phyloP scores from a whole-genome alignment of 169 alveolate genomes.

The Plasmodium berghei region DNA sequence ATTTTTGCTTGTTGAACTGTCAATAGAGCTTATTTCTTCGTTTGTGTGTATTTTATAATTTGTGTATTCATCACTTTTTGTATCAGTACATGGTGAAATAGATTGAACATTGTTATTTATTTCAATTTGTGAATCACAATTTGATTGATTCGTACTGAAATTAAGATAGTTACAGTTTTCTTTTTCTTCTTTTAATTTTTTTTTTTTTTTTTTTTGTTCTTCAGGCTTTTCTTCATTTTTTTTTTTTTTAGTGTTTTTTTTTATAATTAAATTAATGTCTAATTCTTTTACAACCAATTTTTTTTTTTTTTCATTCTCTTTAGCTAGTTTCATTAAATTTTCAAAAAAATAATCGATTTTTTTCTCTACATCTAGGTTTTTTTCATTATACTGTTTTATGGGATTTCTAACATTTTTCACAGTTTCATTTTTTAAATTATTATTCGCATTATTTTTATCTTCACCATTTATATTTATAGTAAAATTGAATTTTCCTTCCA shows the following conservation, averaged over 20 bases:
- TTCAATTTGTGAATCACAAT: too few species aligned
- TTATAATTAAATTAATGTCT: constrained; percentile 38
- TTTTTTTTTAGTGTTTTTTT: not conserved
- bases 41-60: not conserved
- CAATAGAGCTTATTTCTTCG: not conserved
- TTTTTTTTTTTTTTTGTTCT: not conserved
- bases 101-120: too few species aligned
- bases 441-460: not conserved
- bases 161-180: not conserved
- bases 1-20: not conserved
- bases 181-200: not conserved
- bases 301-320: constrained; percentile 26
- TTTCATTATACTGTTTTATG: not conserved
- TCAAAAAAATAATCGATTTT: constrained; percentile 33
- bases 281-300: constrained; percentile 21
- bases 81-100: too few species aligned
- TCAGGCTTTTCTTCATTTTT: not conserved
- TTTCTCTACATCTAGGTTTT: not conserved
- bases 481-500: constrained; percentile 34
- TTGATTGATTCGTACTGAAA: too few species aligned
- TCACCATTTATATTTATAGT: constrained; percentile 22
- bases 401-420: not conserved
- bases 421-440: not conserved
- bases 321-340: constrained; percentile 26
- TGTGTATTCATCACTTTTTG: not conserved